Base-by-base conservation (phyloP, 352 stramenopile species). In the Phytopythium litorale region DNA sequence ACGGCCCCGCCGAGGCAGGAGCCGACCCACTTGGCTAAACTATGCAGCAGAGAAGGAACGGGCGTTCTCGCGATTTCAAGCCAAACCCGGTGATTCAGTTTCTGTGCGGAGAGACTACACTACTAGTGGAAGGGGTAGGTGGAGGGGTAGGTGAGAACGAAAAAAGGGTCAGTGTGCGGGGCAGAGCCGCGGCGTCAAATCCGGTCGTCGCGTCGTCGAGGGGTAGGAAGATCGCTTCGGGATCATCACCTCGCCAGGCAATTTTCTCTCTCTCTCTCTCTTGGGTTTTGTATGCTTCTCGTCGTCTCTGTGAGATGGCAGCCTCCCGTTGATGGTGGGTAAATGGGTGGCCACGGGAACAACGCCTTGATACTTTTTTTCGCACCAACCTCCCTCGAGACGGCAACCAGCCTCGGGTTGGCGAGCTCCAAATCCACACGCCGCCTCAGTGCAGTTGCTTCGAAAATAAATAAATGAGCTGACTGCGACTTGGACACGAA, bases 1-100 rank as follows among this genome's bases (percentile, higher is more conserved):
- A n/a, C 38, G 12, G 38, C 38, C 25, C 25, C n/a, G n/a, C n/a
- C n/a, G n/a, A n/a, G n/a, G n/a, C n/a, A n/a, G n/a, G n/a, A n/a
- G n/a, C n/a, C n/a, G n/a, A n/a, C n/a, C n/a, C 43, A 33, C 46
- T 52, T 52, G 46, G 46, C 28, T 33, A 52, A 25, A 56, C 16
- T 56, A 37, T 56, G 7, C 42, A 2, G 21, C 6, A 16, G 18
- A 43, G 18, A 30, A 43, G 51, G 13, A 30, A 28, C 18, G n/a
- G n/a, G 28, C 3, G 2, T 56, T 56, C 30, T 25, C 51, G 18
- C 30, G 51, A 38, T 54, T 54, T 54, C 53, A 45, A 60, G 54
- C 46, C 60, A 60, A 54, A 33, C 45, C 35, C 52, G 38, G 35
- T 66, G 66, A 62, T 72, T 72, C 62, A 69, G 62, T 66, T 72